Base-by-base conservation (phyloP, 139 green algal genomes). In the Zygnema circumcarinatum region DNA sequence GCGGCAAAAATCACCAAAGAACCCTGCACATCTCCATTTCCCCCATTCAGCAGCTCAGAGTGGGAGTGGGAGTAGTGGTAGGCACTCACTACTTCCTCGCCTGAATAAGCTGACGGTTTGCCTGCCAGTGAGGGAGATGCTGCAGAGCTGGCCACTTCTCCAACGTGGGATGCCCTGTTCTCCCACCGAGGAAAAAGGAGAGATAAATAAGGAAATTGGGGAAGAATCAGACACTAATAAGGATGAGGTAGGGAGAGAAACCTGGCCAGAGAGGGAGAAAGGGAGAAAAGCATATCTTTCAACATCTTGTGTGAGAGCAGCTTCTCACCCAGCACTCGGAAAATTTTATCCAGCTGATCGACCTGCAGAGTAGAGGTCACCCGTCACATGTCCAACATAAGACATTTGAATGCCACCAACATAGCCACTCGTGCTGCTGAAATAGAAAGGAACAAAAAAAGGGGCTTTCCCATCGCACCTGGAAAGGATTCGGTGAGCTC, bases 271-370 rank as follows among this genome's bases (percentile, higher is more conserved):
- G 16, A 79, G 69, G 40, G 69, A 21, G 69, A 38, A 11, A 79
- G 69, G 29, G 54, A 72, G 54, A 72, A 29, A 72, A 29, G 54
- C 25, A 72, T 29, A 72, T 25, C 54, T 29, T 72, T n/a, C n/a
- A n/a, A n/a, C n/a, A n/a, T n/a, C n/a, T n/a, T n/a, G n/a, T n/a
- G n/a, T n/a, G n/a, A n/a, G n/a, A n/a, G n/a, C n/a, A n/a, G 47
- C 7, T 62, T 69, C 74, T 53, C 38, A 81, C 81, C 86, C 67
- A 89, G 79, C 7, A 90, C 47, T 39, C 47, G 32, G 38, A 89
- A 90, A 1, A 90, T 90, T 81, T 90, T 89, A 22, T 90, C 86
- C n/a, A 89, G 29, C 67, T 89, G 81, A 67, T 90, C 81, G 20
- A 72, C 83, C 74, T 85, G 68, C 68, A 69, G 1, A 42, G n/a